Evolutionary conservation across 78 protist genomes (phyloP), one percentile per base, ranked within the genome.

Genomic region (Dictyostelium capitatum): DNA sequence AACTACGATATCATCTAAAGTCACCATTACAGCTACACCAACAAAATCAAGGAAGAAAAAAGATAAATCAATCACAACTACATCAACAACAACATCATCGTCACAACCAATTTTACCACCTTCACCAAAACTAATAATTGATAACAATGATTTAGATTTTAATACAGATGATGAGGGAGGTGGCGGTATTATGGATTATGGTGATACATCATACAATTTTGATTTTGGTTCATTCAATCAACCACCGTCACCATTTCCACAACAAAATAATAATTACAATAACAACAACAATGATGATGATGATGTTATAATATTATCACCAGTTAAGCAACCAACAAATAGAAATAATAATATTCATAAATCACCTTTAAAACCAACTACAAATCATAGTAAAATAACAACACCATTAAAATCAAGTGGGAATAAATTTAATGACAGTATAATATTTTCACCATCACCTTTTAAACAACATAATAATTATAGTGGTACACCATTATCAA

Each of bases 371-470:
- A 57, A 75, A 75, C 51, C 19, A 17, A 59, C 10, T 41, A 12
- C 5, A 32, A 11, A 19, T 14, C 4, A 70, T 65, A 3, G 28
- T 65, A 65, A 28, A 65, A 70, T 70, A 7, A 47, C 54, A 46
- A 46, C 79, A 73, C 89, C 89, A 59, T 28, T 65, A 15, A 65
- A 46, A 81, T 53, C 89, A 65, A 46, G n/a, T 20, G 17, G n/a
- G 8, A 73, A 73, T 73, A 73, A 46, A 15, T 67, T 67, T 17
- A 67, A 67, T 67, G 75, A 67, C 4, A 67, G 75, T 67, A 67
- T 67, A 67, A 67, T 67, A 32, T 67, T 67, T 67, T 67, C 75
- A 25, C 75, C 75, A 28, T 62, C 70, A 62, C 23, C 28, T 62
- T 62, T 37, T 25, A 25, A 30, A 3, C 23, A 62, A 62, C 28